Base-by-base conservation (phyloP, 1,139 yeast species). In the Blastobotrys raffinosifermentans region DNA sequence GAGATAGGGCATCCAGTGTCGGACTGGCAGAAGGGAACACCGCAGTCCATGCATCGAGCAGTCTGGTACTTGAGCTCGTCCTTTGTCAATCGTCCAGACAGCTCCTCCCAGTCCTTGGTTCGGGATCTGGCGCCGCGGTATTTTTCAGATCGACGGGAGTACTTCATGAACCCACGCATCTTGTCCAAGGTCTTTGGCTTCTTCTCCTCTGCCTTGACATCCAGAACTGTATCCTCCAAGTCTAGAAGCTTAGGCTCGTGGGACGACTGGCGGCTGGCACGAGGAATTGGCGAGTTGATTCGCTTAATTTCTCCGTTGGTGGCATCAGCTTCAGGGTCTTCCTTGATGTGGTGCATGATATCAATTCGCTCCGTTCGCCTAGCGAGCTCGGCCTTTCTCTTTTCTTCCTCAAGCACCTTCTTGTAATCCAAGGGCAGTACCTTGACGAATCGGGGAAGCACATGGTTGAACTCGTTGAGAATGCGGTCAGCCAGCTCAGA, bases 21-120 rank as follows among this genome's bases (percentile, higher is more conserved):
- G 30, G 95, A 82, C 58, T 93, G 94, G 71, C 98, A 91, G 76
- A 89, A 91, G 44, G 98, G 98, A 54, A 91, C 94, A 69, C 98
- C 98, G 71, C 98, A 91, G 66, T 91, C 98, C 96, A 91, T 91
- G 74, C 98, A 91, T 65, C 98, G 78, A n/a, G 97, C 96, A 41
- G 97, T 85, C 68, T 91, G 97, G 58, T 73, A 74, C 59, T 80
- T 76, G 58, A 91, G 79, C 51, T 91, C 97, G 39, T 83, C 89
- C 64, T 83, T 82, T 45, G 87, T 70, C 51, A 91, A 72, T 47
- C 96, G 78, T 13, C 76, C 67, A 14, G 94, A 80, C 64, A 91
- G 73, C 67, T 91, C 98, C 50, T 81, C 77, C 97, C 97, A 91
- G 64, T 91, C 97, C 57, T 72, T 72, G 41, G 89, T 73, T 65